phyloP scores from a whole-genome alignment of 768 basidiomycete species.

The Mycena kentingensis region DNA sequence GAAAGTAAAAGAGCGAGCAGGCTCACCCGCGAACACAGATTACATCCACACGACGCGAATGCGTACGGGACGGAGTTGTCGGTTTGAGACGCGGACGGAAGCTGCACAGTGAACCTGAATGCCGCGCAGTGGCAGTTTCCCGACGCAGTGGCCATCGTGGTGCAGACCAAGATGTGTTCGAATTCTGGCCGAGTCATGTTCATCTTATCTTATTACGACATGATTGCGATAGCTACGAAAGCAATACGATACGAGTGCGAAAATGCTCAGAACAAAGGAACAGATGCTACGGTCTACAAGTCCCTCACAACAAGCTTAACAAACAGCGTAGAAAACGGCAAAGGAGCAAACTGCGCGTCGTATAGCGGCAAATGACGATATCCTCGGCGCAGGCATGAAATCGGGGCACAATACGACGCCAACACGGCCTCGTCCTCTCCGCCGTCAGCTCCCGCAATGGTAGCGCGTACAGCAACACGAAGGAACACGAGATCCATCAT shows the following conservation, averaged over 20 bases:
- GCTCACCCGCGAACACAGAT: constrained; percentile 7
- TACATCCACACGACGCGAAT: constrained; percentile 4
- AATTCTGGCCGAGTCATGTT: not conserved
- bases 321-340: constrained; percentile 92
- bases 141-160: no score
- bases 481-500: constrained; percentile 88
- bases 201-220: no score
- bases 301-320: constrained; percentile 59
- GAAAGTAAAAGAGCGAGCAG: not conserved
- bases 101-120: constrained; percentile 10
- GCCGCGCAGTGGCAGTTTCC: constrained; percentile 16
- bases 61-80: not conserved
- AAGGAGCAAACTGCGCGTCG: constrained; percentile 84
- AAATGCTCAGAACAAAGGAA: no score
- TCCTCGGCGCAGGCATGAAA: constrained; percentile 78
- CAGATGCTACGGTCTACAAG: no score
- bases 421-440: constrained; percentile 62
- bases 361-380: constrained; percentile 90
- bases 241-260: no score
- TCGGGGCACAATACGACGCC: constrained; percentile 70
- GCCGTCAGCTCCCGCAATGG: no score
- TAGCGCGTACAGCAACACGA: constrained; percentile 70
- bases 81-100: not conserved
- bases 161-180: no score
- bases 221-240: not conserved